Evolutionary conservation across 1,139 yeast species (phyloP), one percentile per base, ranked within the genome.

Genomic region (Suhomyces maxii): DNA sequence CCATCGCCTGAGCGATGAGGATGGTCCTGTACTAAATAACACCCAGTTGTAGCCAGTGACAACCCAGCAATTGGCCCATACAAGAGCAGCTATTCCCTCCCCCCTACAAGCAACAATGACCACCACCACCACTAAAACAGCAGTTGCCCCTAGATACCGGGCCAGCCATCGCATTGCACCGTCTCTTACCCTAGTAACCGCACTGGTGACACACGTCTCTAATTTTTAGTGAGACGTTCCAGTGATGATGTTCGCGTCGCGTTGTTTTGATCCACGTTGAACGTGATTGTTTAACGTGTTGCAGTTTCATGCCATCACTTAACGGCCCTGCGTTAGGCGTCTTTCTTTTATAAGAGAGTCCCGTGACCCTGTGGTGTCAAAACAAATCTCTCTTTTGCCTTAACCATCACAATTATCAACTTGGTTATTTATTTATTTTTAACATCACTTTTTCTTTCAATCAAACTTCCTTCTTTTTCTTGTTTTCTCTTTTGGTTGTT

Each of bases 201-300:
- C 36, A 34, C 36, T 34, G 18, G 6, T 14, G 39, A 26, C 30
- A 25, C 33, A 28, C 31, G 31, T 28, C 31, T 28, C 3, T 18
- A 18, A 18, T 18, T 18, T 18, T 18, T 18, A 18, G 23, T 18
- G 23, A 18, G 23, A 18, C 23, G n/a, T 18, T 18, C 23, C 23
- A 18, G 23, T 18, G 31, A 28, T 9, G 31, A 28, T 28, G 11
- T 9, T 40, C 52, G 52, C 48, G 51, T 49, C 52, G 52, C 52
- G 52, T 49, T 49, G 52, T 49, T 49, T 49, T 46, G 46, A 39
- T 49, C 23, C 49, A 42, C 46, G 46, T 45, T 11, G 6, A 28
- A 28, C 31, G 31, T 28, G 31, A 28, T 28, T 28, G 7, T 28
- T 18, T 37, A 32, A 35, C 42, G 47, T 35, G 45, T 39, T 42